Conservation (phyloP, 208 protist genomes). For the Leishmania arabica region DNA sequence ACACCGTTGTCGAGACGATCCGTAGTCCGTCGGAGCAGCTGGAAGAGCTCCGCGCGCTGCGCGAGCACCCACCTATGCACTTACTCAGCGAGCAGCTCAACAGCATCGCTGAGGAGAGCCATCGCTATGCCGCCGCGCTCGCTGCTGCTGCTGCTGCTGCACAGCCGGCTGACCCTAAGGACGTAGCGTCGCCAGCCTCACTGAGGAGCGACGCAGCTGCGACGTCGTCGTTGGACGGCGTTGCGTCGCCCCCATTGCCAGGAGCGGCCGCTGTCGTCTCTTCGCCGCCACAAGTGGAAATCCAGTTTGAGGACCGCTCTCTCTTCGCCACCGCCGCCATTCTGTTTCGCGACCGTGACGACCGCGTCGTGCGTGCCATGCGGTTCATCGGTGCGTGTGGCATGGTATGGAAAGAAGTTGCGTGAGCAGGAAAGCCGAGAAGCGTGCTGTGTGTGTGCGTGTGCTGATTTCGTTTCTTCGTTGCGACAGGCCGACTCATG, state of each 20-base stretch:
- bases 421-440: conserved; percentile 3
- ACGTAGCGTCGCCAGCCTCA: no score
- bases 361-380: conserved; percentile 29
- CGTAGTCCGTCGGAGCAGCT: conserved; percentile 32
- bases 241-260: not conserved
- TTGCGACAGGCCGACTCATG: not conserved
- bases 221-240: no score
- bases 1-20: conserved; percentile 40
- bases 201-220: no score
- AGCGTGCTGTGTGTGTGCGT: not conserved
- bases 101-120: conserved; percentile 27
- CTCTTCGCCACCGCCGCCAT: conserved; percentile 54
- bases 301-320: conserved; percentile 49
- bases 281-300: conserved; percentile 21
- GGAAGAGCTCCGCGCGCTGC: conserved; percentile 32
- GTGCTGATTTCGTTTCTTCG: not conserved
- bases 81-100: conserved; percentile 54
- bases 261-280: not conserved
- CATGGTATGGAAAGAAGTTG: conserved; percentile 57
- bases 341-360: conserved; percentile 33
- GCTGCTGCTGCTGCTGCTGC: not conserved
- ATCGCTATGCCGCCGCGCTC: not conserved
- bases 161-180: not conserved
- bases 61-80: conserved; percentile 58
- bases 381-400: conserved; percentile 65